Evolutionary conservation across 768 basidiomycete species (phyloP).

Genomic region (Boletus barrowsii): DNA sequence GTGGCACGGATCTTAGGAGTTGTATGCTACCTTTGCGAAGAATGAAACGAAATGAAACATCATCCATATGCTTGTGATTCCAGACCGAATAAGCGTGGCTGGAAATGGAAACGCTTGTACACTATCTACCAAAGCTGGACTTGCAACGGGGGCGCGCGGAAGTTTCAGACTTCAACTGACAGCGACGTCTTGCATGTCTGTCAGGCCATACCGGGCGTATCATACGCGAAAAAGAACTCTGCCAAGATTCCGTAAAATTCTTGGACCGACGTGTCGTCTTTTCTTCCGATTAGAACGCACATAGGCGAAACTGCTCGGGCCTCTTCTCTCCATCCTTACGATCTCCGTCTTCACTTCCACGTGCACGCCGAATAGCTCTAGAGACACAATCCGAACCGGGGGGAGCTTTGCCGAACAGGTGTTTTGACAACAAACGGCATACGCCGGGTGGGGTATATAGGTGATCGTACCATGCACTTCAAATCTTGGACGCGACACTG

Average conservation of each 20-base stretch:
- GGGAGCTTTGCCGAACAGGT: background rate
- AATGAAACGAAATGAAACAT: constrained; percentile 47
- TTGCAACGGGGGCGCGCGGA: constrained; percentile 1
- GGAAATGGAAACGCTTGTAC: background rate
- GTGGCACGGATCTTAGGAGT: constrained; percentile 20
- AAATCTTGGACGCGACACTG: background rate
- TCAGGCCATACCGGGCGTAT: constrained; percentile 2
- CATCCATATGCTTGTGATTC: constrained; percentile 12
- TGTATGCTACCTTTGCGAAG: constrained; percentile 30
- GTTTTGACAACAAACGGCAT: constrained; percentile 9
- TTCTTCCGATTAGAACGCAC: constrained; percentile 5
- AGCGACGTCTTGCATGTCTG: background rate
- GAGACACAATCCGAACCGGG: no score
- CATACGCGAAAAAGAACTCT: constrained; percentile 10
- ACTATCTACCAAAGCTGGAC: no score
- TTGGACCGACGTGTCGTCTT: background rate
- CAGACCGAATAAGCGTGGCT: background rate
- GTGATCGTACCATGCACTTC: background rate
- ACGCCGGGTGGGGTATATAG: background rate
- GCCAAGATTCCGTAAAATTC: constrained; percentile 16
- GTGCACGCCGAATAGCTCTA: background rate
- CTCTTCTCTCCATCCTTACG: background rate
- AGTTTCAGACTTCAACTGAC: constrained; percentile 10
- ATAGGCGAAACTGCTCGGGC: background rate
- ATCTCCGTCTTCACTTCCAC: constrained; percentile 7